Evolutionary conservation across 2,329 filamentous ascomycete species (phyloP).

Genomic region (Penicillium verrucosum): DNA sequence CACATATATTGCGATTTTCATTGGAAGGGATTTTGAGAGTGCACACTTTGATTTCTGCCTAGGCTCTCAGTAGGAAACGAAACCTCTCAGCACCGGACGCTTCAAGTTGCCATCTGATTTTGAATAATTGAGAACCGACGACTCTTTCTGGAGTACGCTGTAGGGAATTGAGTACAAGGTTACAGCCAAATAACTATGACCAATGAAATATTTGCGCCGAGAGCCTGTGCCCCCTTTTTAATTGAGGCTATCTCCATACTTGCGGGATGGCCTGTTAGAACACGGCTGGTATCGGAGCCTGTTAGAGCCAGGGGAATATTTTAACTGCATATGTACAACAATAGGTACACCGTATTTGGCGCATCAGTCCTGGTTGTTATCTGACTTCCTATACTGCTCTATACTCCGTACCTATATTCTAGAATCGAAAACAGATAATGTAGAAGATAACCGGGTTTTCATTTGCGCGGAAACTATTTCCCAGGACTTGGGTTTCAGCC

Average conservation of each 20-base stretch:
- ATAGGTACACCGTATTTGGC: not conserved
- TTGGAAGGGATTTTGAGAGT: not conserved
- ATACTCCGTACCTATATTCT: not conserved
- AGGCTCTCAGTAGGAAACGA: not conserved
- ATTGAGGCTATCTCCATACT: conserved; percentile 1
- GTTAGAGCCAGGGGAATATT: not conserved
- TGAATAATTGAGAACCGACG: not conserved
- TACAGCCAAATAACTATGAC: not conserved
- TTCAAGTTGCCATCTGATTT: conserved; percentile 18
- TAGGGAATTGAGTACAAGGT: not conserved
- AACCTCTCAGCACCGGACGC: conserved; percentile 16
- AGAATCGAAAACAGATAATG: not conserved
- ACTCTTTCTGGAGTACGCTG: not conserved
- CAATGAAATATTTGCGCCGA: not conserved
- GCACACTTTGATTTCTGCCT: not conserved
- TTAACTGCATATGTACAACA: not conserved
- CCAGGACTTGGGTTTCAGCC: not conserved
- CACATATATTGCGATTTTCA: not conserved
- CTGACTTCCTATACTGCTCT: not conserved
- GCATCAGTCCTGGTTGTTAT: not conserved
- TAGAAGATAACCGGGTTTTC: not conserved
- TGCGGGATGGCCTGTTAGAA: conserved; percentile 5
- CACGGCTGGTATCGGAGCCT: not conserved
- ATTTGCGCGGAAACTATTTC: not conserved
- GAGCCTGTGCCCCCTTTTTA: not conserved